Base-by-base conservation (phyloP, 352 stramenopile genomes). In the Sclerospora graminicola region DNA sequence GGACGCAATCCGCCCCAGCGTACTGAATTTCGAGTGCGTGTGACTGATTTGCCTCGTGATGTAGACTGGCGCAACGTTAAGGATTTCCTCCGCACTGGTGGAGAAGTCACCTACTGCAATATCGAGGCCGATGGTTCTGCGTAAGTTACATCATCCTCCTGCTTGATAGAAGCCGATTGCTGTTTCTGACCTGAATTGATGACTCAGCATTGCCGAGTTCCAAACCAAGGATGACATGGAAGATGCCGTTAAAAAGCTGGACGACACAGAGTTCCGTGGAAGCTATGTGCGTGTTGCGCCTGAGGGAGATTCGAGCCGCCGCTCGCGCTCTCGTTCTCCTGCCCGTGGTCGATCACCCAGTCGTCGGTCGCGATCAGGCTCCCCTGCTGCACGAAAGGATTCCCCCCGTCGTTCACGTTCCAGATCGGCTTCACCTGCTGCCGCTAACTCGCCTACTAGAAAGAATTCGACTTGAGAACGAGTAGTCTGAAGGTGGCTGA, bases 21-120 rank as follows among this genome's bases (percentile, higher is more conserved):
- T 34, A 86, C 71, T 19, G 76, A 91, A 42, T 86, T 64, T 63
- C 69, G 69, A 35, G 78, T 90, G 20, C 69, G 69, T 24, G 69
- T 92, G 49, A 82, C 81, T 33, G 81, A 89, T 37, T 59, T 92
- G 27, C 76, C 78, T 35, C 66, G 71, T 57, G 77, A 76, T 40
- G 69, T 77, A 18, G 78, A 90, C 60, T 92, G 81, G 81, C 81
- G 78, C 34, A 83, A 92, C 20, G 76, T 92, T 5, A 92, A 92
- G 74, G 78, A 90, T 55, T 87, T 87, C 49, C 53, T 92, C 13
- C 81, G 78, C 54, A 82, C 70, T 24, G 81, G 71, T 45, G 81
- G 81, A 35, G 81, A 92, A 49, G 81, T 92, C 11, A 89, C 78
- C 8, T 90, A 84, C 66, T 90, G 78, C 51, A 79, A 92, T 48